These are phyloP conservation scores for Amylocystis lapponica DNA, from an alignment of 768 basidiomycete genomes.

Conservation along the genomic window DNA sequence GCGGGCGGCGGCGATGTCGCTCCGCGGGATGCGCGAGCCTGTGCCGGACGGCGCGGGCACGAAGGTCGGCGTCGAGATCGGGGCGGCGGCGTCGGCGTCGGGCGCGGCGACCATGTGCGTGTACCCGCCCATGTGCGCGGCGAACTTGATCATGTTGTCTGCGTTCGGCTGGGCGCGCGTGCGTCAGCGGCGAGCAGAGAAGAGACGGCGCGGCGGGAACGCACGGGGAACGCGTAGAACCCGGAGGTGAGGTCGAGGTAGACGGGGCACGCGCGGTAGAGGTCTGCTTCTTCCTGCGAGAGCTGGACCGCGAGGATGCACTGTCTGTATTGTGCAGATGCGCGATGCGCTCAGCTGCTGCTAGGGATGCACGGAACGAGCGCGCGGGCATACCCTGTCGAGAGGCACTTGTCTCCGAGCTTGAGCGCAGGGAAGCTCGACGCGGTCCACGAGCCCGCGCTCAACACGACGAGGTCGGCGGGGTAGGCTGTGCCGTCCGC, in stretches of 20 bases:
- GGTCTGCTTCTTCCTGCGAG: slow-evolving; percentile 56
- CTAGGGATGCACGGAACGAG: neutral
- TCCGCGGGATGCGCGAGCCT: slow-evolving; percentile 55
- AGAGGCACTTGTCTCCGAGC: slow-evolving; percentile 48
- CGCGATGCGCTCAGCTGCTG: neutral
- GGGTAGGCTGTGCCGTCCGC: slow-evolving; percentile 47
- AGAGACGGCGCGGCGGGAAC: neutral
- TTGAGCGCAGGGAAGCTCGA: slow-evolving; percentile 61
- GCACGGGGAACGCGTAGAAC: slow-evolving; percentile 81
- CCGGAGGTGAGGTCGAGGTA: slow-evolving; percentile 67
- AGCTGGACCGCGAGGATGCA: slow-evolving; percentile 74
- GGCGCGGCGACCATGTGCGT: slow-evolving; percentile 31
- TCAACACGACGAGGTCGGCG: slow-evolving; percentile 62
- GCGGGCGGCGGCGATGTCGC: slow-evolving; percentile 45
- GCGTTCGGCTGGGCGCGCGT: slow-evolving; percentile 50
- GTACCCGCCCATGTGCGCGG: slow-evolving; percentile 71
- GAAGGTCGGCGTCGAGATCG: slow-evolving; percentile 75
- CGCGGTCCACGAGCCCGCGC: slow-evolving; percentile 84
- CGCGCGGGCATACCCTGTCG: slow-evolving; percentile 78
- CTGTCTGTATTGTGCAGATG: slow-evolving; percentile 47
- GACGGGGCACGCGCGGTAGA: slow-evolving; percentile 61
- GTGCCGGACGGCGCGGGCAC: slow-evolving; percentile 52
- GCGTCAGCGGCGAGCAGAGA: neutral
- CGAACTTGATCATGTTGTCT: slow-evolving; percentile 69
- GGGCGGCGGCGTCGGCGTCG: slow-evolving; percentile 24